A percentile compares a stretch with the other conserved stretches of the same genome.
Evolutionary conservation across 768 basidiomycete genomes (phyloP).

Genomic region (Leccinum imitatum): DNA sequence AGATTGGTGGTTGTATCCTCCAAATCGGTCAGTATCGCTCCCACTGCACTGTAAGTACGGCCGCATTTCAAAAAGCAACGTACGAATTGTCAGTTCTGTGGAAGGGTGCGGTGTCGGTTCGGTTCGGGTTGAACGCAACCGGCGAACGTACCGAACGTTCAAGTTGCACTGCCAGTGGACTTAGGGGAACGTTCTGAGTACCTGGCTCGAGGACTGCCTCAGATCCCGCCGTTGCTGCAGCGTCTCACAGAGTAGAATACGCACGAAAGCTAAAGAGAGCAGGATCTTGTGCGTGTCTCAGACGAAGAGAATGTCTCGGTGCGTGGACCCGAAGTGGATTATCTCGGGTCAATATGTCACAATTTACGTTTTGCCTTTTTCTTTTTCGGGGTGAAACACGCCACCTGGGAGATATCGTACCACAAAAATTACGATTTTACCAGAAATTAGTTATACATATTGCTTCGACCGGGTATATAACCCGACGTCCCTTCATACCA

Average conservation of each 20-base stretch:
- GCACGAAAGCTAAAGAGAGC: background rate
- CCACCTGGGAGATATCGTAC: slow-evolving; percentile 30
- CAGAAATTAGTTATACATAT: slow-evolving; percentile 20
- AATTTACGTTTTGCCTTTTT: background rate
- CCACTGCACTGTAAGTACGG: background rate
- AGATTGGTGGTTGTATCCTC: background rate
- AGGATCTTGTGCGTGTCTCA: slow-evolving; percentile 6
- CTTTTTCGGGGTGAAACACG: slow-evolving; percentile 28
- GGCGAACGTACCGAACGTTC: slow-evolving; percentile 2
- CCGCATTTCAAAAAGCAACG: background rate
- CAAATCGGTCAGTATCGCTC: background rate
- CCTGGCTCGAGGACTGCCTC: background rate
- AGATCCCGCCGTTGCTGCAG: background rate
- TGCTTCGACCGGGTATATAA: slow-evolving; percentile 24
- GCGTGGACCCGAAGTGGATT: background rate
- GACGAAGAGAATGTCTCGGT: background rate
- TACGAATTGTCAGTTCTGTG: background rate
- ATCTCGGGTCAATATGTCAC: background rate
- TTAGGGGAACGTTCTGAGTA: background rate
- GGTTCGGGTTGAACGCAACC: background rate
- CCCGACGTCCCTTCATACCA: background rate
- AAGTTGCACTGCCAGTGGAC: background rate
- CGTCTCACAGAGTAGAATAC: background rate
- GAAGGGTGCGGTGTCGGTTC: background rate
- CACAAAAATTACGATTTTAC: slow-evolving; percentile 20